Evolutionary conservation across 2,329 filamentous ascomycete genomes (phyloP).

Genomic region (Tolypocladium ovalisporum): DNA sequence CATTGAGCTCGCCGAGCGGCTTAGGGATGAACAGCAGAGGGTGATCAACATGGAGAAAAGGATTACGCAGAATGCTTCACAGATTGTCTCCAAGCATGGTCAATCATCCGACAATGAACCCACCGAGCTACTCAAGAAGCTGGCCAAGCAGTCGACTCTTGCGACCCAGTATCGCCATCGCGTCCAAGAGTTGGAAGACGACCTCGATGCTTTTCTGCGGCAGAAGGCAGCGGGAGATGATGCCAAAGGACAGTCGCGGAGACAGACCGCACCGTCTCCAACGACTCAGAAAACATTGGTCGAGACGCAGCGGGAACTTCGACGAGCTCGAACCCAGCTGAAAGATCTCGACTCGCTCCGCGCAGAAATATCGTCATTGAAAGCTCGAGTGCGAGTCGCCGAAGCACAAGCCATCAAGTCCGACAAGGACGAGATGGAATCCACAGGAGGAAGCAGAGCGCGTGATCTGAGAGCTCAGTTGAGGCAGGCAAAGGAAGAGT

Average conservation of each 20-base stretch:
- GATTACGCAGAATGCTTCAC: slow-evolving; percentile 47
- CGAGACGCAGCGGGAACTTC: slow-evolving; percentile 43
- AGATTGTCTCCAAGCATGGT: slow-evolving; percentile 30
- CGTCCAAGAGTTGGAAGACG: slow-evolving; percentile 45
- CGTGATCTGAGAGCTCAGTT: slow-evolving; percentile 31
- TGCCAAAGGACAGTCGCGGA: slow-evolving; percentile 20
- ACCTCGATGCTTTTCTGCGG: slow-evolving; percentile 30
- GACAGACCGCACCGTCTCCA: slow-evolving; percentile 32
- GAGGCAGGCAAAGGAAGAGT: slow-evolving; percentile 31
- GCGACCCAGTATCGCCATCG: slow-evolving; percentile 47
- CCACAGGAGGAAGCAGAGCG: slow-evolving; percentile 13
- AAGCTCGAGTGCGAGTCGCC: slow-evolving; percentile 35
- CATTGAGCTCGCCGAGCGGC: slow-evolving; percentile 50
- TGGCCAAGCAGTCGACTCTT: slow-evolving; percentile 46
- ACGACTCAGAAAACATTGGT: slow-evolving; percentile 38
- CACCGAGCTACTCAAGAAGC: slow-evolving; percentile 37
- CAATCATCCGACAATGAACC: slow-evolving; percentile 30
- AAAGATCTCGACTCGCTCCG: slow-evolving; percentile 40
- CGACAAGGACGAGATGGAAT: slow-evolving; percentile 12
- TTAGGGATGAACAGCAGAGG: slow-evolving; percentile 58
- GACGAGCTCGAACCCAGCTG: slow-evolving; percentile 41
- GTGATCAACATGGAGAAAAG: slow-evolving; percentile 53
- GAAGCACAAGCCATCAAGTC: slow-evolving; percentile 25
- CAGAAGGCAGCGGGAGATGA: slow-evolving; percentile 23
- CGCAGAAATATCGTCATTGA: slow-evolving; percentile 41